Conservation (phyloP, 257 asterid species). For the Solanum clarkiae region DNA sequence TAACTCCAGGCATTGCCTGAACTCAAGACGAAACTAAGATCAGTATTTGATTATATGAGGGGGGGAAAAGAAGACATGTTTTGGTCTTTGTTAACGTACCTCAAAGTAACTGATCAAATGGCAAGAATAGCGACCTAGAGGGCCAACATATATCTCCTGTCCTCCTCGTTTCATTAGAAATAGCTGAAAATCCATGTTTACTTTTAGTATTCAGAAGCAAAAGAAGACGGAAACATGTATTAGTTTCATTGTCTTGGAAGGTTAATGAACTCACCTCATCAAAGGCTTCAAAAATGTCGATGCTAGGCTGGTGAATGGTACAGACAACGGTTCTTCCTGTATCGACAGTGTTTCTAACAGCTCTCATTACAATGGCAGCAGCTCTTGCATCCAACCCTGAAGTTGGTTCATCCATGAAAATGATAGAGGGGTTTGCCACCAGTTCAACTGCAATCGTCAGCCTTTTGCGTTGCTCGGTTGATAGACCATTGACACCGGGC, state of each 20-base stretch:
- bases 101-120: constrained; percentile 42
- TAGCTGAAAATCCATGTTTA: constrained; percentile 13
- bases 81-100: constrained; percentile 5
- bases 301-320: constrained; percentile 71
- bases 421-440: constrained; percentile 58
- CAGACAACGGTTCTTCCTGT: constrained; percentile 63
- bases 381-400: constrained; percentile 71
- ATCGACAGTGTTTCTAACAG: constrained; percentile 55
- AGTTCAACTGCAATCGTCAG: constrained; percentile 59
- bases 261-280: constrained; percentile 29
- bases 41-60: background rate
- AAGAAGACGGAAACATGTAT: background rate
- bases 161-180: constrained; percentile 58
- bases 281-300: constrained; percentile 57
- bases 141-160: constrained; percentile 59
- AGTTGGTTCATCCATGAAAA: constrained; percentile 71
- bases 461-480: constrained; percentile 67
- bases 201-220: background rate
- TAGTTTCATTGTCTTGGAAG: background rate
- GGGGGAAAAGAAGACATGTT: background rate
- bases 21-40: background rate
- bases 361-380: constrained; percentile 58
- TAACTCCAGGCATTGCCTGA: constrained; percentile 34
- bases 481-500: constrained; percentile 52
- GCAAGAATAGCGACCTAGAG: constrained; percentile 41